These are phyloP conservation scores for Hymenoscyphus linearis DNA, from an alignment of 2,329 filamentous ascomycete species.

Conservation along the genomic window DNA sequence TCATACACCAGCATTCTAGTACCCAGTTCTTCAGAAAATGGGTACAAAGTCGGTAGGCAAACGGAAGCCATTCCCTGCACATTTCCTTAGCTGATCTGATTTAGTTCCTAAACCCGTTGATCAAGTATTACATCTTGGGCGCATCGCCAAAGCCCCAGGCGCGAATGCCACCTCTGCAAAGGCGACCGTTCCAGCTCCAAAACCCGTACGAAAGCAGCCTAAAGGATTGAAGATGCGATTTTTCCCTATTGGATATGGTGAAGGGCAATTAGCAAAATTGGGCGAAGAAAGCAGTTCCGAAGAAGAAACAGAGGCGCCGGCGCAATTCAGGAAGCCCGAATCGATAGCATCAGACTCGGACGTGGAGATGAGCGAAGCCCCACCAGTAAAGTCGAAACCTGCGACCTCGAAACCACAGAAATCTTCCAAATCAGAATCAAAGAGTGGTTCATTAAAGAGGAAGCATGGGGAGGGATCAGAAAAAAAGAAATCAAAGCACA, in stretches of 20 bases:
- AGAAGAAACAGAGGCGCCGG: slow-evolving; percentile 19
- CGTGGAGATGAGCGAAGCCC: slow-evolving; percentile 14
- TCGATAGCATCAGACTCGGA: slow-evolving; percentile 11
- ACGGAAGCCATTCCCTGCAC: background rate
- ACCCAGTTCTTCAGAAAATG: slow-evolving; percentile 48
- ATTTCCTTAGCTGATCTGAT: slow-evolving; percentile 3
- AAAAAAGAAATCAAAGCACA: slow-evolving; percentile 21
- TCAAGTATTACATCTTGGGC: slow-evolving; percentile 60
- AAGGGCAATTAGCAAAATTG: slow-evolving; percentile 37
- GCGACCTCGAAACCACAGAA: slow-evolving; percentile 5
- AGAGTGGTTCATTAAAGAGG: slow-evolving; percentile 17
- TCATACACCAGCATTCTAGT: slow-evolving; percentile 55
- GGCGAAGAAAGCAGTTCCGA: slow-evolving; percentile 25
- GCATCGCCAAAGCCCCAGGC: slow-evolving; percentile 47
- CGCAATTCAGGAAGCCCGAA: slow-evolving; percentile 9
- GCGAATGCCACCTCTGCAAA: slow-evolving; percentile 33
- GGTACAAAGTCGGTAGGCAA: slow-evolving; percentile 49
- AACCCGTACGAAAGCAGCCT: slow-evolving; percentile 57
- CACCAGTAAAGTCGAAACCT: slow-evolving; percentile 7
- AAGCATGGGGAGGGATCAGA: slow-evolving; percentile 21
- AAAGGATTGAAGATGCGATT: slow-evolving; percentile 62
- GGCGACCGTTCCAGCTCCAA: slow-evolving; percentile 44
- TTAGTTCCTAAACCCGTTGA: slow-evolving; percentile 38
- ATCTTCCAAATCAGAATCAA: slow-evolving; percentile 5
- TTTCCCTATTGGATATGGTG: slow-evolving; percentile 56